phyloP scores from a whole-genome alignment of 1,139 yeast species.

The Candida sp. region DNA sequence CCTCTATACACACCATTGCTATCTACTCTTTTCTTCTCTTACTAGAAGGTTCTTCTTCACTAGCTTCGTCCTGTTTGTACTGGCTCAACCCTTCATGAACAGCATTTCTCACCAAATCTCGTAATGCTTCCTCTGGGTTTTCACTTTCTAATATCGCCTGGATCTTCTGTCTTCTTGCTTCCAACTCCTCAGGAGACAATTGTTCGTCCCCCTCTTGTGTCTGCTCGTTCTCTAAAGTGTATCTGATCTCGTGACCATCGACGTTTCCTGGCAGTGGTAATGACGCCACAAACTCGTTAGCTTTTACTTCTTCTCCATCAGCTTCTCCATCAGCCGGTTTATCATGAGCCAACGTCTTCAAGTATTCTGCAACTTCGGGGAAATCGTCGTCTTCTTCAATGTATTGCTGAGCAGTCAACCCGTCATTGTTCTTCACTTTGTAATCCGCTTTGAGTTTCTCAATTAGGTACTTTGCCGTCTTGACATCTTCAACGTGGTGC shows the following conservation, averaged over 20 bases:
- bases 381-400: conserved; percentile 87
- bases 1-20: not conserved
- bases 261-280: conserved; percentile 46
- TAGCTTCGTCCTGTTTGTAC: conserved; percentile 22
- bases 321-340: conserved; percentile 16
- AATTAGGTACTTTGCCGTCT: conserved; percentile 66
- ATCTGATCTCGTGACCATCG: conserved; percentile 61
- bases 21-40: conserved; percentile 24
- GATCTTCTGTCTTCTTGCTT: conserved; percentile 63
- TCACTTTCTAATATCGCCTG: conserved; percentile 78
- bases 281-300: conserved; percentile 21
- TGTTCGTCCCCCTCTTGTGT: conserved; percentile 37
- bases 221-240: conserved; percentile 54
- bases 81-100: conserved; percentile 55
- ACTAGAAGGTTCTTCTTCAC: conserved; percentile 21
- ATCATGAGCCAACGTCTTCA: conserved; percentile 52
- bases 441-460: conserved; percentile 72
- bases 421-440: conserved; percentile 68
- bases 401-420: conserved; percentile 68
- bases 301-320: conserved; percentile 12
- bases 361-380: conserved; percentile 74
- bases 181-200: conserved; percentile 30
- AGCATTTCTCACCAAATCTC: conserved; percentile 67
- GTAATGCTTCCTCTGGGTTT: conserved; percentile 77
- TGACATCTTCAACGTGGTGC: conserved; percentile 82